Base-by-base conservation (phyloP, 2,329 filamentous ascomycete species). In the Verticillium nubilum region DNA sequence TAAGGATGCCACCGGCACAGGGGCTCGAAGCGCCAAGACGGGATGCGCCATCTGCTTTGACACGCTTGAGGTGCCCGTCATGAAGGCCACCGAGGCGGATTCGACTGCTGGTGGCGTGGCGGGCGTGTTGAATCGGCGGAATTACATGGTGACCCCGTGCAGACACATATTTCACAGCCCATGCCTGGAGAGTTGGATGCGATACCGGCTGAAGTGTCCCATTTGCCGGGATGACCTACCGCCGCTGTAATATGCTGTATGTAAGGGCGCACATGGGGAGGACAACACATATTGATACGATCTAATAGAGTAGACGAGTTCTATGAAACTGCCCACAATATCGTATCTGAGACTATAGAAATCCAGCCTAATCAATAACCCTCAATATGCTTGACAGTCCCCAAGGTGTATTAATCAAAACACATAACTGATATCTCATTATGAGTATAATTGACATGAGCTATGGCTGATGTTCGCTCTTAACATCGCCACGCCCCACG, bases 91-190 rank as follows among this genome's bases (percentile, higher is more conserved):
- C 10, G 79, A 80, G 47, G 79, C 81, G 52, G 81, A 83, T 10
- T 73, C 74, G 0, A 64, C 76, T 4, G 72, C 71, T 0, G 79
- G 80, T 52, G 82, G 84, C 31, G 82, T 87, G 60, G 78, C 85
- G 0, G 87, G 87, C 29, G 84, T 97, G 59, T 80, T 98, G 65
- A 90, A 90, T 31, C 81, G 94, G 62, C 84, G 93, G 56, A 81
- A 85, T 66, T 98, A 98, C 75, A 99, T 99, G 95, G 91, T 98
- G 25, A 99, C 95, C 60, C 95, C 95, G 54, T 99, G 95, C 73
- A 81, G 93, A 59, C 95, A 99, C 76, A 92, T 98, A 55, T 99
- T 99, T 72, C 95, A 99, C 71, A 95, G 88, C 59, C 80, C 83
- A 31, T 99, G 95, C 73, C 77, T 99, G 66, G 94, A 98, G 76